Evolutionary conservation across 441 rosid species (phyloP).

Genomic region (Melastoma candidum): DNA sequence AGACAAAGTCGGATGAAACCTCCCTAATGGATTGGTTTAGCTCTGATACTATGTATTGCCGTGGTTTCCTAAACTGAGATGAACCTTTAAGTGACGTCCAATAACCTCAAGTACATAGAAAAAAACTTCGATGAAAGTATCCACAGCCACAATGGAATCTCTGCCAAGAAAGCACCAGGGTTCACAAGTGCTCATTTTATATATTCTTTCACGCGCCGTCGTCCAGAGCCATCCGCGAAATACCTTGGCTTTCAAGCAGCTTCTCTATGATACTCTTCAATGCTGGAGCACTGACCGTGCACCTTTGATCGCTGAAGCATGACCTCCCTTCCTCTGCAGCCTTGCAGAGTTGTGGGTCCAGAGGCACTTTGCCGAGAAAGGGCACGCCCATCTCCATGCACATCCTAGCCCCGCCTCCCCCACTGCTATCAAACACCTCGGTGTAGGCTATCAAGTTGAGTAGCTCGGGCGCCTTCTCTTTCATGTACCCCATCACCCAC

Average conservation of each 20-base stretch:
- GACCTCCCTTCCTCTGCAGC: constrained; percentile 95
- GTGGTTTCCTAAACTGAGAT: no score
- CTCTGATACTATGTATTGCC: no score
- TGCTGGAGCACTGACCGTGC: constrained; percentile 56
- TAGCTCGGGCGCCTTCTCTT: constrained; percentile 70
- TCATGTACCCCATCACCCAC: constrained; percentile 35
- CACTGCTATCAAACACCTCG: constrained; percentile 81
- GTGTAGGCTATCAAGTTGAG: constrained; percentile 40
- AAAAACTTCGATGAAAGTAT: no score
- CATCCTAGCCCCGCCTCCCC: constrained; percentile 82
- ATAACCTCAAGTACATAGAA: no score
- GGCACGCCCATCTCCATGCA: constrained; percentile 76
- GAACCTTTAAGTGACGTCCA: no score
- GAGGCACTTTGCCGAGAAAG: constrained; percentile 82
- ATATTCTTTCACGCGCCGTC: constrained; percentile 7
- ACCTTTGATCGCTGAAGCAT: constrained; percentile 59
- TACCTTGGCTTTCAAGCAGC: constrained; percentile 28
- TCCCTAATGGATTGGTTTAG: no score
- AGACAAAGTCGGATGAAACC: no score
- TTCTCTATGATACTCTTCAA: constrained; percentile 58
- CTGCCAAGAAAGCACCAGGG: no score
- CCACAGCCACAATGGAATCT: no score
- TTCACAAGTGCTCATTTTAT: no score
- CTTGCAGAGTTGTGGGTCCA: constrained; percentile 93
- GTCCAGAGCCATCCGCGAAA: constrained; percentile 15